Conservation (phyloP, 495 filamentous ascomycete species). For the Tuber calosporum region DNA sequence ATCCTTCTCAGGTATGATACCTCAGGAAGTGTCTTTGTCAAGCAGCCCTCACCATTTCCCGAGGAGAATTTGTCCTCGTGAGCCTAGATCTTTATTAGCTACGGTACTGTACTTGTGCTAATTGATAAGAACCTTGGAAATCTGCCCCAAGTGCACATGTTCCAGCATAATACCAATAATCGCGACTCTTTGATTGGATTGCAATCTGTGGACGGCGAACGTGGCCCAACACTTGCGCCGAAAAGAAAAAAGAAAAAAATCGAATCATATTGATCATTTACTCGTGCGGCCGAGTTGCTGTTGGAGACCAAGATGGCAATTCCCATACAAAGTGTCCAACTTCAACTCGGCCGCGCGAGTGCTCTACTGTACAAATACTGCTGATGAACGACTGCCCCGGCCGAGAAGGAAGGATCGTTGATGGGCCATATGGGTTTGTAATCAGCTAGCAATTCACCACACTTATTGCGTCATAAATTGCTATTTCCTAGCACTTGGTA, state of each 20-base stretch:
- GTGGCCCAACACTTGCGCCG: not conserved
- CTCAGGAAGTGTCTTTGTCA: not conserved
- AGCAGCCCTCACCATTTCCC: not conserved
- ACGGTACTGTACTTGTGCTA: no score
- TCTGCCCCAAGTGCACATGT: not conserved
- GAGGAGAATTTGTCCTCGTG: not conserved
- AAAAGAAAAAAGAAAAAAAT: not conserved
- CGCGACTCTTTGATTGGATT: no score
- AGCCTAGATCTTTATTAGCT: not conserved
- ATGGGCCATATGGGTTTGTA: not conserved
- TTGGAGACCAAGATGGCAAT: no score
- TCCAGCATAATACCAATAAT: not conserved
- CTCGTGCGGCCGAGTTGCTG: no score
- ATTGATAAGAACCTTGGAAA: not conserved
- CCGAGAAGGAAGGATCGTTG: not conserved
- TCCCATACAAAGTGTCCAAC: no score
- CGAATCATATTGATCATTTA: not conserved
- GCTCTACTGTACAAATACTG: not conserved
- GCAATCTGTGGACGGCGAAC: not conserved
- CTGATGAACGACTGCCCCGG: not conserved
- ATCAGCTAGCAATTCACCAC: constrained; percentile 7
- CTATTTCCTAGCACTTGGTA: constrained; percentile 25
- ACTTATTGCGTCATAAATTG: constrained; percentile 20
- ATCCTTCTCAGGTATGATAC: not conserved
- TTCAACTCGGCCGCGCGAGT: no score